Conservation (phyloP, 768 basidiomycete species). For the Punctularia strigosozonata region DNA sequence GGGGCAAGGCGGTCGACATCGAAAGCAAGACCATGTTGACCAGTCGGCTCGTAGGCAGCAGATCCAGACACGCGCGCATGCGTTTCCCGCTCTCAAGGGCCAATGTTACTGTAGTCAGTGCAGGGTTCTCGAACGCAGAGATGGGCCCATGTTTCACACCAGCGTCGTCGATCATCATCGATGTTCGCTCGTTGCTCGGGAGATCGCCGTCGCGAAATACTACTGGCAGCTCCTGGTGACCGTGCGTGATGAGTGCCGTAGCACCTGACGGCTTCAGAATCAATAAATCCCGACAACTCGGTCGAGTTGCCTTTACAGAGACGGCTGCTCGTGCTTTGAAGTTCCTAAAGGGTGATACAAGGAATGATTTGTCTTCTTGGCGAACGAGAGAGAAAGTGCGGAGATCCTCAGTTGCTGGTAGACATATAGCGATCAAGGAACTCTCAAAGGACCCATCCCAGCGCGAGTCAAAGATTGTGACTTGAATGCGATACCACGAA, state of each 20-base stretch:
- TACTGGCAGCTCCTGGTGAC: conserved; percentile 26
- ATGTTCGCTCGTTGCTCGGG: neutral
- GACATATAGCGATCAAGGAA: conserved; percentile 42
- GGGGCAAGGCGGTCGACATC: too few relatives aligned
- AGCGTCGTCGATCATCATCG: conserved; percentile 7
- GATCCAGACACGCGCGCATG: conserved; percentile 46
- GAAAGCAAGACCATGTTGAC: too few relatives aligned
- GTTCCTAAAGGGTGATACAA: conserved; percentile 25
- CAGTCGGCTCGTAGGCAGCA: too few relatives aligned
- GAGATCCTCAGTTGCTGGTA: conserved; percentile 33
- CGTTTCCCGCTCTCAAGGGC: too few relatives aligned
- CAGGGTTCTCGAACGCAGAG: too few relatives aligned
- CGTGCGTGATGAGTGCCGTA: conserved; percentile 53
- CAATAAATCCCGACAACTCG: conserved; percentile 56
- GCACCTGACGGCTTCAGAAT: conserved; percentile 44
- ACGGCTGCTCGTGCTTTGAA: conserved; percentile 39
- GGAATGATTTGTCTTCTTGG: conserved; percentile 30
- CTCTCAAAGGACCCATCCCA: conserved; percentile 43
- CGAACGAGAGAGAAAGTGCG: conserved; percentile 40
- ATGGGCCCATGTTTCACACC: too few relatives aligned
- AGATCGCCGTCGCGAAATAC: neutral
- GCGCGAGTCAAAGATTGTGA: conserved; percentile 53
- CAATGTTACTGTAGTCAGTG: too few relatives aligned
- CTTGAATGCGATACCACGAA: conserved; percentile 36
- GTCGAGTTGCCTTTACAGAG: conserved; percentile 52